These are phyloP conservation scores for Lasiodiplodia sp. DNA, from an alignment of 2,329 filamentous ascomycete genomes.

Conservation along the genomic window DNA sequence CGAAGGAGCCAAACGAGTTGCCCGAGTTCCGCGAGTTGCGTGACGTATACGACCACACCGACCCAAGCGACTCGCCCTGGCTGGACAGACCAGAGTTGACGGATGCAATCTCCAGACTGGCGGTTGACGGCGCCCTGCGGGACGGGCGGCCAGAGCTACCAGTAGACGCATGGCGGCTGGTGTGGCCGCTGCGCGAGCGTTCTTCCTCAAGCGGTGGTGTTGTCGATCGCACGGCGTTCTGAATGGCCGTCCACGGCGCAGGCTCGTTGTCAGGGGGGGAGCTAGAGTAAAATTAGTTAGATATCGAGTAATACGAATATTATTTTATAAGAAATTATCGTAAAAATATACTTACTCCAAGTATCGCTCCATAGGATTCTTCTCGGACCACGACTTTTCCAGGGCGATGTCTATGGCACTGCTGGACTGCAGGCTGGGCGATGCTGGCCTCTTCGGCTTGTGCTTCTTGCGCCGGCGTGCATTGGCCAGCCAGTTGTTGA, in stretches of 20 bases:
- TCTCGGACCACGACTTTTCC: slow-evolving; percentile 63
- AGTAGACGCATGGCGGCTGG: slow-evolving; percentile 58
- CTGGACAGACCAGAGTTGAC: slow-evolving; percentile 59
- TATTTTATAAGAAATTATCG: too few species aligned
- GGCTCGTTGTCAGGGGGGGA: slow-evolving; percentile 75
- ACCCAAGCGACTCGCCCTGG: slow-evolving; percentile 59
- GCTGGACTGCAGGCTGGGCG: slow-evolving; percentile 67
- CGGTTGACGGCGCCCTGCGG: slow-evolving; percentile 60
- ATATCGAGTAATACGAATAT: too few species aligned
- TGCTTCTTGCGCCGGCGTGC: slow-evolving; percentile 84
- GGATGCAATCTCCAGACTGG: slow-evolving; percentile 61
- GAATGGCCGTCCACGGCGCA: slow-evolving; percentile 69
- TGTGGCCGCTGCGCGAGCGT: slow-evolving; percentile 46
- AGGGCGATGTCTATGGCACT: slow-evolving; percentile 78
- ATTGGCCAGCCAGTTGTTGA: slow-evolving; percentile 92
- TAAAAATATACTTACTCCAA: slow-evolving; percentile 51
- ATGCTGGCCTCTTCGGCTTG: slow-evolving; percentile 70
- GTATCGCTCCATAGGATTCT: slow-evolving; percentile 74
- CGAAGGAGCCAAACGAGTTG: slow-evolving; percentile 51
- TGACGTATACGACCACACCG: slow-evolving; percentile 65
- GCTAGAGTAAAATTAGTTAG: slow-evolving; percentile 4
- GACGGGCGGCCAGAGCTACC: slow-evolving; percentile 57
- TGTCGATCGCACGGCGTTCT: slow-evolving; percentile 61
- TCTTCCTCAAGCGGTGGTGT: slow-evolving; percentile 43
- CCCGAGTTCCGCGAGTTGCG: slow-evolving; percentile 66